phyloP scores from a whole-genome alignment of 2,329 filamentous ascomycete genomes.

The Alternaria alternata region DNA sequence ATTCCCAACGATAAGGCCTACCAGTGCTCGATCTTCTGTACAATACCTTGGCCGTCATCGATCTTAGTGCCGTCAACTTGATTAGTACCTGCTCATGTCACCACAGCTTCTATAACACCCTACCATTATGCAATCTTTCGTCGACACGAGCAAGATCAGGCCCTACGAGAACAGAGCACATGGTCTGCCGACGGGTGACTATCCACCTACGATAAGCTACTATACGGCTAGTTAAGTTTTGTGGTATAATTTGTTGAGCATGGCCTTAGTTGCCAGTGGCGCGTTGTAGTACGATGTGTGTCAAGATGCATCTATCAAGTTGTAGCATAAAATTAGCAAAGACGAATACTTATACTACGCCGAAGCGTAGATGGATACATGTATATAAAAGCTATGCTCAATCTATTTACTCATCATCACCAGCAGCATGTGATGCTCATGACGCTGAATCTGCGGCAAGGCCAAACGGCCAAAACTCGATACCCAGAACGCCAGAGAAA shows the following conservation, averaged over 20 bases:
- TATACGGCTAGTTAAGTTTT: not conserved
- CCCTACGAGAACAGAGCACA: not conserved
- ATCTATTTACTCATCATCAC: not conserved
- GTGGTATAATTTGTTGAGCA: not conserved
- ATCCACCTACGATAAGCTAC: not conserved
- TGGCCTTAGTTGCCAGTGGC: not conserved
- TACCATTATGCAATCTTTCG: not conserved
- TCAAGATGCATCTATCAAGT: not conserved
- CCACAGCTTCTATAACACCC: not conserved
- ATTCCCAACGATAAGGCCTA: not conserved
- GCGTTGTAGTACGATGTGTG: not conserved
- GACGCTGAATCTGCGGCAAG: not conserved
- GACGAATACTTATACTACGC: not conserved
- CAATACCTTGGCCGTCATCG: not conserved
- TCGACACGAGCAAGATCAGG: not conserved
- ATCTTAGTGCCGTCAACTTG: not conserved
- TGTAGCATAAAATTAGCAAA: not conserved
- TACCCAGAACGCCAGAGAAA: conserved; percentile 6
- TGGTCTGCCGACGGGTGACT: not conserved
- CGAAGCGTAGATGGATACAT: not conserved
- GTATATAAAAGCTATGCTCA: conserved; percentile 1
- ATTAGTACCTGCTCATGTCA: not conserved
- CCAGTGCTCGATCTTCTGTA: not conserved
- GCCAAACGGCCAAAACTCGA: not conserved
- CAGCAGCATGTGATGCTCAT: not conserved